These are phyloP conservation scores for Trichosanthes truncata DNA, from an alignment of 306 rosid species.

Conservation along the genomic window DNA sequence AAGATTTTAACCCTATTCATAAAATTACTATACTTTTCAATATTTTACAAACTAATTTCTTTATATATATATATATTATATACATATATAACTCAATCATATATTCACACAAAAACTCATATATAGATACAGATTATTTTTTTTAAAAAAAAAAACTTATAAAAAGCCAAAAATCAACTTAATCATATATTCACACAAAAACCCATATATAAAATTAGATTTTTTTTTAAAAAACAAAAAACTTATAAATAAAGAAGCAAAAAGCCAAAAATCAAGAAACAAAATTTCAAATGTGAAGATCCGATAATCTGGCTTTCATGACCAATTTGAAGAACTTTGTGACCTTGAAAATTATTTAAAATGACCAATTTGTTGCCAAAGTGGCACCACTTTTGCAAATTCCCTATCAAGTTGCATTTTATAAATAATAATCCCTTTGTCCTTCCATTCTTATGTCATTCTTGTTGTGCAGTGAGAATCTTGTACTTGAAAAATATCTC, in stretches of 20 bases:
- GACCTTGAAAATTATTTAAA: neutral
- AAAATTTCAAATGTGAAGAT: neutral
- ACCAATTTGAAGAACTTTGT: neutral
- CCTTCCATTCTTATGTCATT: neutral
- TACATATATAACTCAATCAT: too few species aligned
- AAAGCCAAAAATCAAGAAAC: neutral
- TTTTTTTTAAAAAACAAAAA: neutral
- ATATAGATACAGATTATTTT: too few species aligned
- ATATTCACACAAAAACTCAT: too few species aligned
- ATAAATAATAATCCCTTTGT: neutral
- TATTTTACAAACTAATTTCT: too few species aligned
- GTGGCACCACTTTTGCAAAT: neutral
- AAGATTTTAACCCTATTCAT: too few species aligned
- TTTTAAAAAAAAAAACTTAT: too few species aligned
- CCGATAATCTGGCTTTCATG: neutral
- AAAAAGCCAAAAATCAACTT: too few species aligned
- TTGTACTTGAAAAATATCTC: neutral
- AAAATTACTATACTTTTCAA: too few species aligned
- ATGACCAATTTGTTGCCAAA: neutral
- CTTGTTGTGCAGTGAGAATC: neutral
- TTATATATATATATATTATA: too few species aligned
- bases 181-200: too few species aligned
- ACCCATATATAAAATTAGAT: neutral
- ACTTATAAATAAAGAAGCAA: neutral
- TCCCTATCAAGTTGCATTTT: neutral